Base-by-base conservation (phyloP, 2,329 filamentous ascomycete species). In the Xylariaceae sp. region DNA sequence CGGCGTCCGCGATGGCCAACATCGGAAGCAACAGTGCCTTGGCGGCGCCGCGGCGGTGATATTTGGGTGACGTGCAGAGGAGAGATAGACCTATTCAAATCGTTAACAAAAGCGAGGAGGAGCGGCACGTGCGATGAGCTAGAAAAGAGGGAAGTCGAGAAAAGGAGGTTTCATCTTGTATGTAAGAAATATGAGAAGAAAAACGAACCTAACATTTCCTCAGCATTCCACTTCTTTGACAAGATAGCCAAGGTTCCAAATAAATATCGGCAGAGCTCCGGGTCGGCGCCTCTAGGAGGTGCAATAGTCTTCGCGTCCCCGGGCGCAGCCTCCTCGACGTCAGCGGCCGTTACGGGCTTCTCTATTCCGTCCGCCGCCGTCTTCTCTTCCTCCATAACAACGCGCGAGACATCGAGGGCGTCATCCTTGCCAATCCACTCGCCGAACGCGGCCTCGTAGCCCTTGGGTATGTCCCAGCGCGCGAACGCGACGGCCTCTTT, bases 41-140 rank as follows among this genome's bases (percentile, higher is more conserved):
- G 1, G 62, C 76, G 0, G 75, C 67, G 0, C 76, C 75, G 39
- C 67, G 69, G 23, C 72, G 64, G 45, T 74, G 69, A 49, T 76
- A 73, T 9, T 62, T 64, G 4, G 74, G 72, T 16, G 68, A 62
- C 2, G 74, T 74, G 37, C 63, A 70, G 9, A 78, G 66, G 5
- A 78, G 63, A 9, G 73, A 69, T 6, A 76, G 69, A 4, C 72
- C 75, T 77, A 33, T 53, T 31, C 19, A 12, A 6, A 34, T 29
- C 19, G 17, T 24, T 14, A 34, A 9, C 14, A 19, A n/a, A 37
- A 36, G 29, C n/a, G 23, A 33, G n/a, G 31, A 43, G 17, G n/a
- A n/a, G n/a, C n/a, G n/a, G n/a, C n/a, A n/a, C n/a, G n/a, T n/a
- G n/a, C n/a, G n/a, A n/a, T n/a, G n/a, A n/a, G n/a, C n/a, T n/a